Base-by-base conservation (phyloP, 352 stramenopile genomes). In the Thalassiosira allenii region DNA sequence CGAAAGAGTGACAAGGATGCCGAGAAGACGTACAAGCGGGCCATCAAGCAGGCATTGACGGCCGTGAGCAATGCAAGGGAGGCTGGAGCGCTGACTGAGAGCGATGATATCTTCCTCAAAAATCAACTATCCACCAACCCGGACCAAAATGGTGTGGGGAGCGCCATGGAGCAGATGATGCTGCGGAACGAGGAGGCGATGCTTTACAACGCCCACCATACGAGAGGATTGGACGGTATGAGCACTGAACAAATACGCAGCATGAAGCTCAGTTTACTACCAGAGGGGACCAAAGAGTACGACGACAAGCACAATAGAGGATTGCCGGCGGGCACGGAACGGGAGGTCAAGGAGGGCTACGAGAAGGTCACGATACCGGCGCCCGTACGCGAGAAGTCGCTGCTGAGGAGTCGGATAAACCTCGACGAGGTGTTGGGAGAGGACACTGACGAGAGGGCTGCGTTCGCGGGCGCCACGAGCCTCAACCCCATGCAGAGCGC, bases 401-500 rank as follows among this genome's bases (percentile, higher is more conserved):
- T 79, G 30, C 81, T 92, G 25, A 66, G 11, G 29, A n/a, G 79
- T 53, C 58, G 77, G 23, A 84, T 91, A n/a, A 51, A 92, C 6
- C 53, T 84, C 9, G 61, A 79, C 72, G 89, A 93, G 22, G 89
- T 91, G 11, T 75, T 96, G 71, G 83, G 83, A 61, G 12, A 57
- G 62, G 81, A 87, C 62, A 77, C 83, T 1, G 68, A 86, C 40
- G 77, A 79, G 65, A 77, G 57, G 14, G 75, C 41, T 44, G 88
- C 91, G 3, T 98, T 97, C 84, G 56, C 52, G 30, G 92, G 92
- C 17, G 96, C 89, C 9, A 76, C 80, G 20, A 89, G 83, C 40
- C 87, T 99, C 14, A 99, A 99, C 86, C 96, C 96, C 2, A 95
- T 99, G 86, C 98, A 99, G 92, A 98, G 93, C 6, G 96, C 96